Evolutionary conservation across 139 green algal genomes (phyloP).

Genomic region (Diplosphaera chodatii): DNA sequence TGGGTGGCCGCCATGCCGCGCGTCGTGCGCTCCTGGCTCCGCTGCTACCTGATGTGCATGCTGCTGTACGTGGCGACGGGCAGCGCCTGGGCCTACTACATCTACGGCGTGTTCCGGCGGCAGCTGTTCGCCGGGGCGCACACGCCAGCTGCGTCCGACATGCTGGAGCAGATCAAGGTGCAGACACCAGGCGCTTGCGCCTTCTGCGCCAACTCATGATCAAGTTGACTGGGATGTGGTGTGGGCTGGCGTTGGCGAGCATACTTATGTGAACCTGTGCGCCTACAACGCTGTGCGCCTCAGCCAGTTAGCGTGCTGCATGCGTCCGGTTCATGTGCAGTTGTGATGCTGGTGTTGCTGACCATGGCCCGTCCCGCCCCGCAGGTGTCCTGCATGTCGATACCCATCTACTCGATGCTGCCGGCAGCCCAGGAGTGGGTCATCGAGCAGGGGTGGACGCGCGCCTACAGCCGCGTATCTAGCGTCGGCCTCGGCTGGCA

Average conservation of each 20-base stretch:
- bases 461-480: conserved; percentile 59
- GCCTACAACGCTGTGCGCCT: no score
- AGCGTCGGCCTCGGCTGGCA: conserved; percentile 69
- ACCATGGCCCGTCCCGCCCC: conserved; percentile 14
- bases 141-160: conserved; percentile 50
- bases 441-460: conserved; percentile 79
- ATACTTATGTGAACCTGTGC: no score
- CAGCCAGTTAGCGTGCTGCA: no score
- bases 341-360: not conserved
- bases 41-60: conserved; percentile 64
- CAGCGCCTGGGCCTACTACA: conserved; percentile 69
- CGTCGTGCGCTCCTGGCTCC: conserved; percentile 53
- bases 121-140: conserved; percentile 52
- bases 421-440: conserved; percentile 68
- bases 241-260: no score
- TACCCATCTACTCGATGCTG: conserved; percentile 84
- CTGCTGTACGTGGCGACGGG: conserved; percentile 70
- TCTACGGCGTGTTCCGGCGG: conserved; percentile 66
- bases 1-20: conserved; percentile 15
- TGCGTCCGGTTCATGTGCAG: no score
- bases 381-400: conserved; percentile 69
- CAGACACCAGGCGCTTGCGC: no score
- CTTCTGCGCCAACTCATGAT: no score
- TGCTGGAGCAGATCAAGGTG: conserved; percentile 73
- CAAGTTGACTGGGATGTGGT: no score